Percentiles rank a stretch among this genome's conserved stretches.
Evolutionary conservation across 768 basidiomycete genomes (phyloP).

Genomic region (Tricholoma terreum): DNA sequence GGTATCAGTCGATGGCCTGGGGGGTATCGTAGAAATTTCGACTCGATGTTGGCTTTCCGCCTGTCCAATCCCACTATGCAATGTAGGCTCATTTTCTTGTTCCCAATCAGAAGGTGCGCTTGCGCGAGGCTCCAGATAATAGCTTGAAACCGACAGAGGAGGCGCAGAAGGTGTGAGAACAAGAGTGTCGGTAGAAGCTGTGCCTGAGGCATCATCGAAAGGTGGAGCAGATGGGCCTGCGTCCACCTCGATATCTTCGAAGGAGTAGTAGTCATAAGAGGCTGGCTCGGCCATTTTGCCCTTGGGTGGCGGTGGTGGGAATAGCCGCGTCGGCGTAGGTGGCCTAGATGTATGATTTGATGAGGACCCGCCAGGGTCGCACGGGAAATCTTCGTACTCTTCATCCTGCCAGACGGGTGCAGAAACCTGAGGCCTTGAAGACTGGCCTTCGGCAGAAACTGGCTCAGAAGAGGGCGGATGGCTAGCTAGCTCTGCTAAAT

Average conservation of each 20-base stretch:
- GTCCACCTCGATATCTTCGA: constrained; percentile 37
- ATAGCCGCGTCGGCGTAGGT: constrained; percentile 28
- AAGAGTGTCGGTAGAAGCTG: constrained; percentile 27
- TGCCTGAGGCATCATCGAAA: constrained; percentile 40
- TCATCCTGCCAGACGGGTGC: constrained; percentile 57
- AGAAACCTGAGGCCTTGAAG: constrained; percentile 31
- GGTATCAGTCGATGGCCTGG: background rate
- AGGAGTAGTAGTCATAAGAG: constrained; percentile 41
- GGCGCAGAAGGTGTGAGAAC: constrained; percentile 45
- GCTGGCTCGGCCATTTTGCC: constrained; percentile 37
- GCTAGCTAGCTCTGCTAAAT: constrained; percentile 49
- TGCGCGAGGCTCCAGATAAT: constrained; percentile 9
- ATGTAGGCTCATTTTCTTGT: background rate
- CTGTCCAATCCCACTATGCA: background rate
- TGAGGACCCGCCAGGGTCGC: constrained; percentile 1
- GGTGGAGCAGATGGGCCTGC: constrained; percentile 43
- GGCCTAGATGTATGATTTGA: constrained; percentile 10
- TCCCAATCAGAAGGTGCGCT: constrained; percentile 11
- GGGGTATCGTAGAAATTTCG: constrained; percentile 2
- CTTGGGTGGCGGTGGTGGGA: constrained; percentile 46
- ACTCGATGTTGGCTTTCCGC: background rate
- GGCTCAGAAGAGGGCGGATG: constrained; percentile 40
- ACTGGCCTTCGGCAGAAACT: constrained; percentile 10
- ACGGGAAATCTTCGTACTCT: constrained; percentile 34
- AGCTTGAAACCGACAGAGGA: constrained; percentile 16